Evolutionary conservation across 495 filamentous ascomycete species (phyloP), one percentile per base, ranked within the genome.

Genomic region (Chaetomium cochliodes): DNA sequence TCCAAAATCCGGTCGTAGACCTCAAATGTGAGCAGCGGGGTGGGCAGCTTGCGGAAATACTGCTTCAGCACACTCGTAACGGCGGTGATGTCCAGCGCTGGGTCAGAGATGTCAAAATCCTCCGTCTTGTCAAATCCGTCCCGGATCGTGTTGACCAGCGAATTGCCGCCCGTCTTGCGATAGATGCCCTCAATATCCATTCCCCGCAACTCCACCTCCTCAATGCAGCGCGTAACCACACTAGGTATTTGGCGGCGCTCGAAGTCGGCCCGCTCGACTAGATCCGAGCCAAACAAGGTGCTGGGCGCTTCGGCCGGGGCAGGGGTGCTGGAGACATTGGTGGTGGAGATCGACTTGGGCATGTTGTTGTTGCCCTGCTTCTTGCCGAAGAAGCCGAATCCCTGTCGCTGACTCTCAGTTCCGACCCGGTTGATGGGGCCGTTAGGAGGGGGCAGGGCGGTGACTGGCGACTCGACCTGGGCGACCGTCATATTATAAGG

Each of bases 131-230:
- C 93, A 72, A 99, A 97, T 41, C 92, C 90, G 65, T 92, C 90
- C 65, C 91, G 87, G 65, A 99, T 91, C 50, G 81, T 79, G 73
- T 96, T 94, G 74, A 96, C 89, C 66, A 92, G 90, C 2, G 88
- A 88, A 61, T 88, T 88, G 69, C 93, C 93, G 56, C 96, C 96
- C 39, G 92, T 93, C 81, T 99, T 99, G 66, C 96, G 88, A 80
- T 99, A 99, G 67, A 99, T 96, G 58, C 96, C 96, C 78, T 98
- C 93, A 73, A 96, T 85, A 72, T 98, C 92, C 92, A 99, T 97
- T 50, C 94, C 94, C 76, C 96, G 88, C 25, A 94, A 76, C 76
- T 98, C 94, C 60, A 99, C 96, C 78, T 99, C 94, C 72, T 97
- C 91, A 70, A 99, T 96, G 78, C 96, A 99, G 56, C 92, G 90